Evolutionary conservation across 1,284 basidiomycete species (phyloP).

Genomic region (Lentinula novae-zelandiae): DNA sequence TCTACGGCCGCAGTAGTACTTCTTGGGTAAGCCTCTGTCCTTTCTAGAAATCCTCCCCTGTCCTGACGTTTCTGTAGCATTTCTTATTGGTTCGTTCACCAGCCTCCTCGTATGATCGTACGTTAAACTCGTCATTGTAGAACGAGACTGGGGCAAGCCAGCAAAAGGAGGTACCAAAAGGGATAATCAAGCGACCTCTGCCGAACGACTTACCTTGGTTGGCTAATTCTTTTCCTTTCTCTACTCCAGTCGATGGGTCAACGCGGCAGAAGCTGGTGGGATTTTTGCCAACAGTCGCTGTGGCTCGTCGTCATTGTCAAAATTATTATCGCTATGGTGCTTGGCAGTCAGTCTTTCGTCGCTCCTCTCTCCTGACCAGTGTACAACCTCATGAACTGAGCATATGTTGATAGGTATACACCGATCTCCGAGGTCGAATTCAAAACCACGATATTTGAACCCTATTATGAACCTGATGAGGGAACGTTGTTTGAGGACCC

Average conservation of each 20-base stretch:
- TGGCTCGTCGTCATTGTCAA: constrained; percentile 41
- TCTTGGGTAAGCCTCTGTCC: constrained; percentile 49
- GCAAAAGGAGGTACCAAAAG: constrained; percentile 42
- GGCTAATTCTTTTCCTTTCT: constrained; percentile 56
- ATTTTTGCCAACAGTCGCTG: constrained; percentile 41
- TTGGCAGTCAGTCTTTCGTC: constrained; percentile 52
- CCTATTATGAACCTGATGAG: constrained; percentile 35
- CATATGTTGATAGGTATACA: constrained; percentile 46
- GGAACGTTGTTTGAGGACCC: constrained; percentile 35
- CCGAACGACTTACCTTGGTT: constrained; percentile 59
- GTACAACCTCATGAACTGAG: neutral
- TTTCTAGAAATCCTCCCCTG: neutral
- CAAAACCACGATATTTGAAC: constrained; percentile 45
- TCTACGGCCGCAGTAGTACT: constrained; percentile 61
- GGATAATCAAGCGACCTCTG: constrained; percentile 31
- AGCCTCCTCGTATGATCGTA: neutral
- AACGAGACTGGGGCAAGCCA: constrained; percentile 55
- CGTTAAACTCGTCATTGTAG: constrained; percentile 26
- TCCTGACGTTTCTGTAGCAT: constrained; percentile 25
- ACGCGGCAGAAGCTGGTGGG: constrained; percentile 40
- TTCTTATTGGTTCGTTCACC: constrained; percentile 27
- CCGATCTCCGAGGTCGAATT: constrained; percentile 58
- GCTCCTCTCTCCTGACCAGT: neutral
- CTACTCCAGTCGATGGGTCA: constrained; percentile 36
- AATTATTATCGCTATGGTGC: constrained; percentile 62